Percentiles rank a stretch among this genome's conserved stretches.
Evolutionary conservation across 148 eudicot species (phyloP).

Genomic region (Talinum fruticosum): DNA sequence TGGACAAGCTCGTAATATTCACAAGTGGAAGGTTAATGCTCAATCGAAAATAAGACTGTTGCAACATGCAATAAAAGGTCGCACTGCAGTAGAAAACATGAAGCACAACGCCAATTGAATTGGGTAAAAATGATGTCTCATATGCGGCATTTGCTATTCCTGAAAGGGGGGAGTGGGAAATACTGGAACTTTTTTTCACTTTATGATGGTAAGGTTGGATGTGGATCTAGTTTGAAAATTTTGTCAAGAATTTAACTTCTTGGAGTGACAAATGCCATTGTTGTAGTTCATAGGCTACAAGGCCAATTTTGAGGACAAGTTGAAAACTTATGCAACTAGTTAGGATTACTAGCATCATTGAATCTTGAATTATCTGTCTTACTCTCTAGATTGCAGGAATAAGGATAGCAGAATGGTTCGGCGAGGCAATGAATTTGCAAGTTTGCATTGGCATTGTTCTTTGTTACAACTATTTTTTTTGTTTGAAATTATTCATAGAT

Average conservation of each 20-base stretch:
- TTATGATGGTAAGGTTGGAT: neutral
- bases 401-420: too few relatives aligned
- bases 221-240: neutral
- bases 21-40: slow-evolving; percentile 1
- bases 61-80: slow-evolving; percentile 5
- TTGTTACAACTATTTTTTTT: too few relatives aligned
- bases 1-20: slow-evolving; percentile 1
- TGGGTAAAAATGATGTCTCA: neutral
- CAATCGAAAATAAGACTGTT: slow-evolving; percentile 15
- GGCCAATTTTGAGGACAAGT: neutral
- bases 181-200: neutral
- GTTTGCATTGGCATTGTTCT: neutral
- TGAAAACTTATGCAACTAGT: neutral
- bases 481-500: too few relatives aligned
- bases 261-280: neutral
- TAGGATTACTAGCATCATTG: too few relatives aligned
- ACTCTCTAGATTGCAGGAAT: too few relatives aligned
- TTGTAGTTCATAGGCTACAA: neutral
- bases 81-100: neutral
- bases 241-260: neutral
- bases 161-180: neutral
- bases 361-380: too few relatives aligned
- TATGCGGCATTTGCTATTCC: neutral
- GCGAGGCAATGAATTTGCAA: neutral
- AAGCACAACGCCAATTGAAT: neutral